Base-by-base conservation (phyloP, 208 protist genomes). In the Porcisia hertigi region DNA sequence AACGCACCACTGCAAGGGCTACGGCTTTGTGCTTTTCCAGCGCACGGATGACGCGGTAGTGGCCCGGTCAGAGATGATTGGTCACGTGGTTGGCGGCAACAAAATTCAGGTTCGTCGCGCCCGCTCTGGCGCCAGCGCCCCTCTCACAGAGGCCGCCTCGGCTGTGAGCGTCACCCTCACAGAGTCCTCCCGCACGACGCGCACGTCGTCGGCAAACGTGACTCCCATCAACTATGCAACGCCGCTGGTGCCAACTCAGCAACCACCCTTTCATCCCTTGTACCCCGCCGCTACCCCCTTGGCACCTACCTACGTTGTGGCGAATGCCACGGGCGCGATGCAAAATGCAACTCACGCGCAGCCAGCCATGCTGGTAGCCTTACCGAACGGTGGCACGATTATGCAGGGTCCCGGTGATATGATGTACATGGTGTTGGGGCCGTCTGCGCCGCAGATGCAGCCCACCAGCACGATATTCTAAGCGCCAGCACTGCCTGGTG, bases 21-120 rank as follows among this genome's bases (percentile, higher is more conserved):
- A 93, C 79, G 91, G 88, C 72, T 95, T 95, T 43, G 91, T 95
- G 39, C 78, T 93, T 45, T 95, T 94, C 67, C 80, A 91, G 65
- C 79, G 71, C 59, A 76, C 83, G 53, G 86, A 93, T 25, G 80
- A 85, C 43, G 88, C 91, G 18, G 79, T 66, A 14, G 39, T 72
- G 23, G 91, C 91, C n/a, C 80, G 86, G 73, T 69, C 72, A 16
- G 86, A 80, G 43, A 85, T 91, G 79, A 92, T 92, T 49, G 91
- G 91, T 54, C 77, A 88, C 57, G 70, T 91, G 16, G 79, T 93
- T 3, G 83, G 84, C 43, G 82, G 85, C 52, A 83, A 86, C 78
- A 85, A 83, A 53, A 93, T 95, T 54, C 90, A 93, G 63, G 88
- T 92, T 45, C 88, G 90, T 34, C 88, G 76, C 58, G 88, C 88